These are phyloP conservation scores for Pythium plurisporium DNA, from an alignment of 352 stramenopile genomes.

Conservation along the genomic window DNA sequence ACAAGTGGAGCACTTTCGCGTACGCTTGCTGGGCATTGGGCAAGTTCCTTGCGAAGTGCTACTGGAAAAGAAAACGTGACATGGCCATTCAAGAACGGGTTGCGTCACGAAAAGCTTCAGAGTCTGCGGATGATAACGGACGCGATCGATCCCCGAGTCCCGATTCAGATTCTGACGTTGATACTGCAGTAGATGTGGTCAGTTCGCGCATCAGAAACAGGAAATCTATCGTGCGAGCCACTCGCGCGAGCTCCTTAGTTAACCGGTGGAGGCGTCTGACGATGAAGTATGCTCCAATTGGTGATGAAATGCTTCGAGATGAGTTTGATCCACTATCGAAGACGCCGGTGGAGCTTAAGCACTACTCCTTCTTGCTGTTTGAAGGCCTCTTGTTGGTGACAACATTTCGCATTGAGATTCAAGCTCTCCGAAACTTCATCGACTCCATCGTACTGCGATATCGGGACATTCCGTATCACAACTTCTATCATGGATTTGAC, in stretches of 20 bases:
- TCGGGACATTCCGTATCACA: constrained; percentile 77
- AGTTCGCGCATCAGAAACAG: constrained; percentile 29
- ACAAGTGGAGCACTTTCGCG: constrained; percentile 76
- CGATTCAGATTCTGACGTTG: not conserved
- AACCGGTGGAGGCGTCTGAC: constrained; percentile 59
- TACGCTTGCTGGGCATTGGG: constrained; percentile 60
- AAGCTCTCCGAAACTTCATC: constrained; percentile 49
- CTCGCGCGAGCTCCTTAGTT: constrained; percentile 48
- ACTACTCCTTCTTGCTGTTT: constrained; percentile 60
- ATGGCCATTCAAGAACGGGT: constrained; percentile 2
- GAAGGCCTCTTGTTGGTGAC: constrained; percentile 50
- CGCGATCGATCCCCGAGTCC: not conserved
- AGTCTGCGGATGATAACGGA: not conserved
- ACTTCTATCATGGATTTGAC: constrained; percentile 83
- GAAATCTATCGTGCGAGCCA: constrained; percentile 38
- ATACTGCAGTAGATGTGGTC: constrained; percentile 6
- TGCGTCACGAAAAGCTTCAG: constrained; percentile 3
- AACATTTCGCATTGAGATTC: constrained; percentile 62
- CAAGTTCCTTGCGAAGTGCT: constrained; percentile 39
- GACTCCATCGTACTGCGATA: constrained; percentile 52
- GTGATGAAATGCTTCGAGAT: constrained; percentile 49
- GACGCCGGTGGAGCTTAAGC: constrained; percentile 47
- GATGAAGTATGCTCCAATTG: constrained; percentile 26
- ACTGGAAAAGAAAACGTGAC: constrained; percentile 23
- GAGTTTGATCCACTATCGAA: constrained; percentile 62